Conservation (phyloP, 2,329 filamentous ascomycete genomes). For the Akanthomyces lecanii region DNA sequence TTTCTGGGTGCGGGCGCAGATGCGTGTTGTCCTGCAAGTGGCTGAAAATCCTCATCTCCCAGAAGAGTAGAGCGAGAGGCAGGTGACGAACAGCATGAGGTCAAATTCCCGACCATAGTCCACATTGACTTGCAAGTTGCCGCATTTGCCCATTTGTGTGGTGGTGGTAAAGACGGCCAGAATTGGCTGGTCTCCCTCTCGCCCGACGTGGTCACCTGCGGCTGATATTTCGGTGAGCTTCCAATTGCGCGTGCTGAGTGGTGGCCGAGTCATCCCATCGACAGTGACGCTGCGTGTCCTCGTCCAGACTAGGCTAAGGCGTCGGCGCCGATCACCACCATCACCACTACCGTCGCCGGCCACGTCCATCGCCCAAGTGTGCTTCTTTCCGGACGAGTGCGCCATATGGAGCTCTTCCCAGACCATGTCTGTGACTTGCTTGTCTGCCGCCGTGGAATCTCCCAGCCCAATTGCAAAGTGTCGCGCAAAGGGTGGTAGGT, state of each 20-base stretch:
- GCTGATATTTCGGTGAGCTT: constrained; percentile 9
- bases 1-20: too few species aligned
- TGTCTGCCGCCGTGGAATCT: background rate
- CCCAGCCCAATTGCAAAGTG: constrained; percentile 6
- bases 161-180: constrained; percentile 18
- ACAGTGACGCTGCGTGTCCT: constrained; percentile 17
- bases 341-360: background rate
- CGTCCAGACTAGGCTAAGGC: constrained; percentile 16
- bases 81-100: constrained; percentile 17
- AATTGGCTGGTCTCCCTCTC: background rate
- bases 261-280: constrained; percentile 16
- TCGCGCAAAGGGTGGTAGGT: constrained; percentile 9
- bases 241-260: constrained; percentile 18
- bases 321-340: background rate
- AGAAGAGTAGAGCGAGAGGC: constrained; percentile 14
- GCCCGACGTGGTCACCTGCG: background rate
- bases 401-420: constrained; percentile 13
- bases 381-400: constrained; percentile 11
- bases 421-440: constrained; percentile 1
- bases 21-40: background rate
- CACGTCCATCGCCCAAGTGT: constrained; percentile 16
- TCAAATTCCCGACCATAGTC: constrained; percentile 18
- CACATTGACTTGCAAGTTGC: constrained; percentile 18
- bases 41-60: background rate
- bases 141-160: constrained; percentile 6